phyloP scores from a whole-genome alignment of 225 moss, liverwort and hornwort species.

The Asterella californica region DNA sequence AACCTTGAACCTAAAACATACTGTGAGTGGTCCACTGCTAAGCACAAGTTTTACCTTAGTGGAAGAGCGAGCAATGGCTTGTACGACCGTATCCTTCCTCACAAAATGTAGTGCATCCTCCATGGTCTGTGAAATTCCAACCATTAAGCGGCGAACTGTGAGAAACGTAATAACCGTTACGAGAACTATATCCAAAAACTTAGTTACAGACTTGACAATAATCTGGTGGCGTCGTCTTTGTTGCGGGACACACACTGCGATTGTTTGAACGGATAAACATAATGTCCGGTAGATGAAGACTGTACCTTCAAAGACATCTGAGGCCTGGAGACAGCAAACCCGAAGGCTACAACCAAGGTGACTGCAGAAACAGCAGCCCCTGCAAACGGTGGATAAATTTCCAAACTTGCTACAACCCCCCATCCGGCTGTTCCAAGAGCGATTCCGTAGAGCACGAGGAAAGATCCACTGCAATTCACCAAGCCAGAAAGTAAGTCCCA shows the following conservation, averaged over 20 bases:
- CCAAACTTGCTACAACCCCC: constrained; percentile 99
- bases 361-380: constrained; percentile 94
- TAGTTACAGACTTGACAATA: background rate
- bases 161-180: background rate
- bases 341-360: constrained; percentile 88
- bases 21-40: no score
- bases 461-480: constrained; percentile 54
- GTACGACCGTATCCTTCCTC: constrained; percentile 84
- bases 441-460: constrained; percentile 84
- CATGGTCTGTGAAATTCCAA: constrained; percentile 53
- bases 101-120: constrained; percentile 85
- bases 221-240: background rate
- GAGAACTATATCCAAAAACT: background rate
- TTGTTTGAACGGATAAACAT: background rate
- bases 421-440: constrained; percentile 90
- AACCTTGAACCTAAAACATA: background rate
- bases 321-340: constrained; percentile 90
- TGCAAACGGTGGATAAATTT: constrained; percentile 96
- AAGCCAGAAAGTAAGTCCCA: background rate
- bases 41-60: constrained; percentile 52
- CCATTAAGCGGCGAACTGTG: background rate
- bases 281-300: background rate
- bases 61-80: constrained; percentile 91
- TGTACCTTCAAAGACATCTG: constrained; percentile 79
- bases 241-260: background rate